Percentiles rank a stretch among this genome's conserved stretches.
Conservation (phyloP, 495 filamentous ascomycete genomes). For the Penicillium manginii region DNA sequence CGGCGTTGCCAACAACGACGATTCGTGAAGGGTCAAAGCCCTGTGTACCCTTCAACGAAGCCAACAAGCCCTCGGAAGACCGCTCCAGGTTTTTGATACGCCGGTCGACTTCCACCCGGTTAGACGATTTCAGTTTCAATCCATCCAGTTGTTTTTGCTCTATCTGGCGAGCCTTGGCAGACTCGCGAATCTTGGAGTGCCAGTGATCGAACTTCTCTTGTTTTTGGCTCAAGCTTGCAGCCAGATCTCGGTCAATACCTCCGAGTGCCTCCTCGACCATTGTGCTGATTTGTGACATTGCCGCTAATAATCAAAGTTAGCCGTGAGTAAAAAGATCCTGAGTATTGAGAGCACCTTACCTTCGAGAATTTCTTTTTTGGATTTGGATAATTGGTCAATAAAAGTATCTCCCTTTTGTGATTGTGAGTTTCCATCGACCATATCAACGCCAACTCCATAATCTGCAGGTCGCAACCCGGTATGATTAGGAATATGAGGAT, state of each 20-base stretch:
- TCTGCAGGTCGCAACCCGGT: slow-evolving; percentile 84
- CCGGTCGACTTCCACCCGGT: slow-evolving; percentile 60
- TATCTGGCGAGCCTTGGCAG: slow-evolving; percentile 75
- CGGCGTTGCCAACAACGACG: slow-evolving; percentile 56
- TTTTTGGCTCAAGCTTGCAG: slow-evolving; percentile 74
- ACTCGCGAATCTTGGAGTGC: slow-evolving; percentile 74
- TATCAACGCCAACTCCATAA: slow-evolving; percentile 85
- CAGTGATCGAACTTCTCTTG: slow-evolving; percentile 80
- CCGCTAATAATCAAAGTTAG: slow-evolving; percentile 55
- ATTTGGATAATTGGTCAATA: slow-evolving; percentile 65
- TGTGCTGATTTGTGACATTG: slow-evolving; percentile 57
- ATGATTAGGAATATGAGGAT: slow-evolving; percentile 84
- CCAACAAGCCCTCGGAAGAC: slow-evolving; percentile 54
- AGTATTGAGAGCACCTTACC: slow-evolving; percentile 27
- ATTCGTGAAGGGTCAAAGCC: slow-evolving; percentile 35
- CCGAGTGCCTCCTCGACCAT: slow-evolving; percentile 57
- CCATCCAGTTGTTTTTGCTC: slow-evolving; percentile 71
- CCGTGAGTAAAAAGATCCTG: slow-evolving; percentile 7
- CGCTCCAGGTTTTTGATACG: slow-evolving; percentile 63
- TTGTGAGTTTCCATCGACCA: slow-evolving; percentile 47
- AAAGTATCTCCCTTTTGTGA: slow-evolving; percentile 58
- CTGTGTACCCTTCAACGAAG: slow-evolving; percentile 36
- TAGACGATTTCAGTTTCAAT: slow-evolving; percentile 62
- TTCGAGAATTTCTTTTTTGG: slow-evolving; percentile 51
- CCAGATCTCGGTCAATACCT: slow-evolving; percentile 73